Base-by-base conservation (phyloP, 352 stramenopile genomes). In the Phytophthora megakarya region DNA sequence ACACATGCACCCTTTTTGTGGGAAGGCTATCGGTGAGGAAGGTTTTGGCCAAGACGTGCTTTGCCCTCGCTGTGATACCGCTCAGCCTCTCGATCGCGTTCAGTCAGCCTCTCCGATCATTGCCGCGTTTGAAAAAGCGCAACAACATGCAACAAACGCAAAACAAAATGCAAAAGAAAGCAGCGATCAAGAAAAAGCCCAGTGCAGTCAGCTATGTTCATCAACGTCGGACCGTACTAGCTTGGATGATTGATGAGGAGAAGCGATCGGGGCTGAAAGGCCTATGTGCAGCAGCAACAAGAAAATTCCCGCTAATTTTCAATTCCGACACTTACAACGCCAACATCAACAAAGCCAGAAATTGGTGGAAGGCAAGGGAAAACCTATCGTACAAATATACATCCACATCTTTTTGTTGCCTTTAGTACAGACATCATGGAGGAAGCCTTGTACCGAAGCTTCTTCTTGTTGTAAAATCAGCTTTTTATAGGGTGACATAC, bases 341-440 rank as follows among this genome's bases (percentile, higher is more conserved):
- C 8, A 56, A 56, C 22, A 45, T 56, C 48, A 56, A 46, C 33
- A 56, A 45, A 56, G 11, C 48, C 15, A 33, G 12, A 6, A 46
- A 56, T 15, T 56, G 33, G 48, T 56, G 48, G 48, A 56, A 23
- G 22, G 37, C 9, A 26, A 45, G n/a, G n/a, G n/a, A n/a, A n/a
- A n/a, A n/a, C n/a, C n/a, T n/a, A n/a, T n/a, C n/a, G n/a, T n/a
- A n/a, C n/a, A n/a, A n/a, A n/a, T n/a, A n/a, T n/a, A n/a, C n/a
- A n/a, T n/a, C n/a, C n/a, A n/a, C n/a, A n/a, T n/a, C n/a, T n/a
- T n/a, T n/a, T n/a, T n/a, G n/a, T n/a, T n/a, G n/a, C n/a, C n/a
- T n/a, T n/a, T n/a, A n/a, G n/a, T n/a, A n/a, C n/a, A n/a, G n/a
- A n/a, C n/a, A n/a, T n/a, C n/a, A n/a, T n/a, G n/a, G n/a, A n/a